Evolutionary conservation across 805 yeast species (phyloP), one percentile per base, ranked within the genome.

Genomic region (Candida pseudofarinosa): DNA sequence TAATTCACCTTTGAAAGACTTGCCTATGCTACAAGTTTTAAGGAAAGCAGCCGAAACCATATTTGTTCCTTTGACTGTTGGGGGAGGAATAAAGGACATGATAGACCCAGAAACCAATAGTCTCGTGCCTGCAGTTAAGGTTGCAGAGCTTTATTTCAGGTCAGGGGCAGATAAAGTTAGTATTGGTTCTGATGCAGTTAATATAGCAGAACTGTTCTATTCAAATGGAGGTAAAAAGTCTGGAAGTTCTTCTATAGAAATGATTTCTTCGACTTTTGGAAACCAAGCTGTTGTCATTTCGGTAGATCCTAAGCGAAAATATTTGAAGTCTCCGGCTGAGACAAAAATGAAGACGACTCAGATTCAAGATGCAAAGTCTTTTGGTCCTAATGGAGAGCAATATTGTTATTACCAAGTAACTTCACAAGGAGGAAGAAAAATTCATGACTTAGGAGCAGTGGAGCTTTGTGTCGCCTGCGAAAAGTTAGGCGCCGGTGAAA

Each of bases 81-180:
- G 99, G 35, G 99, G 99, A 44, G 99, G 99, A 37, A 93, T 93
- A 49, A 82, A 87, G 51, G 98, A 91, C 60, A 80, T 88, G 50
- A 76, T 78, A 19, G 98, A 93, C 52, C 95, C 96, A 1, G 87
- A 78, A 50, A 54, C 72, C 4, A 95, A 95, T 26, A 80, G 85
- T 5, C 54, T 63, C 6, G 79, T 88, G 12, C 82, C 97, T 4
- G 98, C 98, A 0, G 76, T 85, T 30, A 85, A 89, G 39, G 96
- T 93, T 20, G 99, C 99, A 0, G 79, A 87, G 32, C 69, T 89
- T 51, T 93, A 93, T 60, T 93, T 93, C 74, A 76, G 88, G 47
- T 87, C 98, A 0, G 99, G 99, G 48, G 99, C 99, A 13, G 99
- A 93, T 65, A 93, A 93, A 60, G 95, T 93, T 4, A 87, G 96